Conservation (phyloP, 345 rosid genomes). For the Rhizophora mangle region DNA sequence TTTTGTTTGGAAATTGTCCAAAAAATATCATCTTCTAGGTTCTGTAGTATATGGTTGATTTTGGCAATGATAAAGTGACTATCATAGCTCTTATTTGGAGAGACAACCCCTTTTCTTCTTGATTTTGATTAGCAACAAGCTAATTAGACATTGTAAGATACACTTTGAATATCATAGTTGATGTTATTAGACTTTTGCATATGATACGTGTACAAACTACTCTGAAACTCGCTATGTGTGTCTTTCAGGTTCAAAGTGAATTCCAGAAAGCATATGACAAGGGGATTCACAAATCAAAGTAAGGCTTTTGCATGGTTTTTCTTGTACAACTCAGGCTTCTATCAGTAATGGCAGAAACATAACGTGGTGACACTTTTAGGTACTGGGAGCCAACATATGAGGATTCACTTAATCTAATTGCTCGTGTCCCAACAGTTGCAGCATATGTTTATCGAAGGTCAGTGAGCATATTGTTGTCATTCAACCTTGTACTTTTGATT, state of each 20-base stretch:
- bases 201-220: neutral
- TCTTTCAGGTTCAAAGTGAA: constrained; percentile 88
- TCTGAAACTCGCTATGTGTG: constrained; percentile 10
- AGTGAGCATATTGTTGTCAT: constrained; percentile 25
- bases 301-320: constrained; percentile 26
- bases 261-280: constrained; percentile 89
- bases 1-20: too few species aligned
- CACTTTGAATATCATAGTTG: neutral
- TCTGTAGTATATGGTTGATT: too few species aligned
- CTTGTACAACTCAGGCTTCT: constrained; percentile 16
- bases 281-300: constrained; percentile 90
- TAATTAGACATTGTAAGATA: neutral
- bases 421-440: constrained; percentile 85
- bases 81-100: neutral
- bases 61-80: too few species aligned
- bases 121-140: neutral
- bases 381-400: constrained; percentile 98
- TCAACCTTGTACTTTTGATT: constrained; percentile 3
- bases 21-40: too few species aligned
- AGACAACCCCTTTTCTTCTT: neutral
- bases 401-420: constrained; percentile 87
- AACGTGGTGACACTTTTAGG: constrained; percentile 39
- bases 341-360: constrained; percentile 16
- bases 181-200: neutral
- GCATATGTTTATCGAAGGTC: constrained; percentile 88